Conservation (phyloP, 164 flowering plant genomes). For the Chloranthus sessilifolius region DNA sequence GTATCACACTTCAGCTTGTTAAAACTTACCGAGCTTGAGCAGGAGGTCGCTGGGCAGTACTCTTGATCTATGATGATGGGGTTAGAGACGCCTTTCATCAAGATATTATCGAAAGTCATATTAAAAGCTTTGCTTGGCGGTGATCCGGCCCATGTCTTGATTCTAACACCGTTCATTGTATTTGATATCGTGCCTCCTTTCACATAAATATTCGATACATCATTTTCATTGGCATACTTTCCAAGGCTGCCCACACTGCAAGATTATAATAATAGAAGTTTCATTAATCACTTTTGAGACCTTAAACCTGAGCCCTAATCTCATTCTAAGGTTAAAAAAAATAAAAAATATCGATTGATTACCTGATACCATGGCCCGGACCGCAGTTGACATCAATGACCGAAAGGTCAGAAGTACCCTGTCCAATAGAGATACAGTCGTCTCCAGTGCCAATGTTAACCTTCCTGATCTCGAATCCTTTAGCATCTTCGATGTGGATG, state of each 20-base stretch:
- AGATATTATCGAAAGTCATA: constrained; percentile 23
- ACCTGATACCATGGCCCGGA: constrained; percentile 82
- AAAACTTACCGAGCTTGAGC: constrained; percentile 13
- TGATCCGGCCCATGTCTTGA: constrained; percentile 29
- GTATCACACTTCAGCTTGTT: too few relatives aligned
- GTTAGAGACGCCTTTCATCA: constrained; percentile 26
- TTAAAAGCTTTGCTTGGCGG: constrained; percentile 24
- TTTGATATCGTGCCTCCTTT: constrained; percentile 25
- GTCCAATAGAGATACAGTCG: constrained; percentile 67
- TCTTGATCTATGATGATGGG: constrained; percentile 41
- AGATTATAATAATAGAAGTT: too few relatives aligned
- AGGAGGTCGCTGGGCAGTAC: constrained; percentile 22
- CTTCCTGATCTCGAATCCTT: constrained; percentile 24
- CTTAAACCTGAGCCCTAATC: too few relatives aligned
- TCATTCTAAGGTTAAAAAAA: too few relatives aligned
- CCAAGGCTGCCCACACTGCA: constrained; percentile 41
- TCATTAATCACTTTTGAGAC: too few relatives aligned
- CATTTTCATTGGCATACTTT: constrained; percentile 24
- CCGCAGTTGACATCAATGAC: constrained; percentile 49
- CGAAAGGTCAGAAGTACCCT: constrained; percentile 46
- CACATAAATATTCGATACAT: constrained; percentile 24
- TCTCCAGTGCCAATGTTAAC: constrained; percentile 54
- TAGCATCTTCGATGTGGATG: constrained; percentile 51
- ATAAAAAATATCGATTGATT: too few relatives aligned
- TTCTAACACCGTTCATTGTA: constrained; percentile 35